A percentile compares a stretch with the other conserved stretches of the same genome.
phyloP scores from a whole-genome alignment of 78 protist species.

The Cavenderia fasciculata region DNA sequence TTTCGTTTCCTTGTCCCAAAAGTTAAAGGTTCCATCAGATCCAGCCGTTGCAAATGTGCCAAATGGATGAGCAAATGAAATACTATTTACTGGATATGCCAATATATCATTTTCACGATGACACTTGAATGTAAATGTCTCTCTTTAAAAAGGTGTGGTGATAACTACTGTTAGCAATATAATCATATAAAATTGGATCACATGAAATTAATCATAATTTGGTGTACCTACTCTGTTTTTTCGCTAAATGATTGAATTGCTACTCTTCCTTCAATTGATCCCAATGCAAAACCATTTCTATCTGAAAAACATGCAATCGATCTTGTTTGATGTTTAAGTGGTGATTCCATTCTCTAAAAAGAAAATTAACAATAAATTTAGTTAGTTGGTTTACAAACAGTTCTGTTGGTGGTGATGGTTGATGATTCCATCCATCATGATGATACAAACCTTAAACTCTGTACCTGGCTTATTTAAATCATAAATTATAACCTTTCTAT shows the following conservation, averaged over 20 bases:
- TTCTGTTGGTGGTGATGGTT: no score
- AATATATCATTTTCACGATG: conserved; percentile 86
- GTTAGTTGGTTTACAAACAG: no score
- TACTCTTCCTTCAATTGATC: conserved; percentile 96
- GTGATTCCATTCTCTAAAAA: conserved; percentile 46
- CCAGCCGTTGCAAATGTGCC: conserved; percentile 96
- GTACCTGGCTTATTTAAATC: conserved; percentile 55
- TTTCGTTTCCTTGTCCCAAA: conserved; percentile 91
- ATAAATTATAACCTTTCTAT: conserved; percentile 69
- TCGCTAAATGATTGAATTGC: conserved; percentile 86
- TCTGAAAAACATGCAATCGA: conserved; percentile 81
- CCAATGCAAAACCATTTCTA: conserved; percentile 88
- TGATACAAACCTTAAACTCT: conserved; percentile 21
- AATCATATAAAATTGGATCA: no score
- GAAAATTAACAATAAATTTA: neutral
- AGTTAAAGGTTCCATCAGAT: conserved; percentile 90
- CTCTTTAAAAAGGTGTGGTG: no score
- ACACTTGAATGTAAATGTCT: conserved; percentile 93
- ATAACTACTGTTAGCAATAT: no score
- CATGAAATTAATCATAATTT: no score
- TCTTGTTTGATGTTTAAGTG: conserved; percentile 89
- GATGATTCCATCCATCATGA: conserved; percentile 10
- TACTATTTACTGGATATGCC: conserved; percentile 88
- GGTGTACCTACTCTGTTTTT: conserved; percentile 40
- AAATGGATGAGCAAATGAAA: conserved; percentile 85